These are phyloP conservation scores for Mesostigma viride DNA, from an alignment of 139 green algal species.

Conservation along the genomic window DNA sequence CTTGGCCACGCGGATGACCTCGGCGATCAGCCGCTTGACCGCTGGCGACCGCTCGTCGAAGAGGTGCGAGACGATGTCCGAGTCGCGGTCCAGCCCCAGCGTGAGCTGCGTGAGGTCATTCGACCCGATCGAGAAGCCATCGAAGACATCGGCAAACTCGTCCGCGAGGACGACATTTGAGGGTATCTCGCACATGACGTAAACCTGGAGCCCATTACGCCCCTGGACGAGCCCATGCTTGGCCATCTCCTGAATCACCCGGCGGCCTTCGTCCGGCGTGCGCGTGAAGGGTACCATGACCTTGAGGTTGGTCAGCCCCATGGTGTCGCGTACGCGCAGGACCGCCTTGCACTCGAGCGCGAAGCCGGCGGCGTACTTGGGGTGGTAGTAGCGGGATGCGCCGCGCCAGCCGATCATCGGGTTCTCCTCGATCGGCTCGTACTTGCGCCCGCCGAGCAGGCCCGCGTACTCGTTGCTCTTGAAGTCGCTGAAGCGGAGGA, in stretches of 20 bases:
- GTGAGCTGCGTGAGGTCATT: constrained; percentile 26
- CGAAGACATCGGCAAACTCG: constrained; percentile 12
- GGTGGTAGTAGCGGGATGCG: constrained; percentile 12
- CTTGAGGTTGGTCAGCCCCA: too few species aligned
- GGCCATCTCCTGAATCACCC: background rate
- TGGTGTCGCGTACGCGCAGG: constrained; percentile 1
- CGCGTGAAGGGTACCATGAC: too few species aligned
- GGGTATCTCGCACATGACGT: constrained; percentile 13
- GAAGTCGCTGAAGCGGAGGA: constrained; percentile 21
- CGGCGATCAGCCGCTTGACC: constrained; percentile 6
- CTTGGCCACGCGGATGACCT: constrained; percentile 4
- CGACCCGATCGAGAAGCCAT: constrained; percentile 28
- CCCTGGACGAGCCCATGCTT: background rate
- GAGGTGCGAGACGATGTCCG: background rate
- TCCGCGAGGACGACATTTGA: constrained; percentile 7
- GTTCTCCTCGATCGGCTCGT: constrained; percentile 22
- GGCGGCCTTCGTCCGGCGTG: too few species aligned
- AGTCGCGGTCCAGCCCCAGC: constrained; percentile 18
- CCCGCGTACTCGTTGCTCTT: constrained; percentile 21
- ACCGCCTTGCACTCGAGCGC: constrained; percentile 12
- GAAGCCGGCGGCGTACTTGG: constrained; percentile 10
- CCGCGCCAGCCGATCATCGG: constrained; percentile 22
- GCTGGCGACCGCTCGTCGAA: constrained; percentile 16
- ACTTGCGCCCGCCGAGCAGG: constrained; percentile 13
- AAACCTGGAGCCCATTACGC: constrained; percentile 10